These are phyloP conservation scores for Diaporthe sp. DNA, from an alignment of 2,329 filamentous ascomycete genomes.

Conservation along the genomic window DNA sequence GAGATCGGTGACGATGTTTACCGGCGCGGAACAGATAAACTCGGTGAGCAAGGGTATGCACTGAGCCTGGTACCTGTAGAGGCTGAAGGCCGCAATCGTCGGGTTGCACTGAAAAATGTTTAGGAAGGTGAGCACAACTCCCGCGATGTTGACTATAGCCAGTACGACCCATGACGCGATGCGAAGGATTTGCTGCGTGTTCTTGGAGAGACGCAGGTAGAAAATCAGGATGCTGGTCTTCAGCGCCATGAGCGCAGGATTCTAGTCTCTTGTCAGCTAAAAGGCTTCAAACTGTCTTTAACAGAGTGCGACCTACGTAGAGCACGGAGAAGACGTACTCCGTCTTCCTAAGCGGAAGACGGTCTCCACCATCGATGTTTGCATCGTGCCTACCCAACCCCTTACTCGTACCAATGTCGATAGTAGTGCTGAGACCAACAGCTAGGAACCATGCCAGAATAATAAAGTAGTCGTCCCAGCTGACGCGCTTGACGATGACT, in stretches of 20 bases:
- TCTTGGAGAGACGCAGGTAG: conserved; percentile 85
- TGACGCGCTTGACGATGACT: conserved; percentile 78
- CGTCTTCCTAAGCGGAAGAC: conserved; percentile 65
- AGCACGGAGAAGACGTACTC: conserved; percentile 76
- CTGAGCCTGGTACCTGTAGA: conserved; percentile 48
- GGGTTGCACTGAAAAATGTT: conserved; percentile 91
- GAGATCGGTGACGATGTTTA: conserved; percentile 93
- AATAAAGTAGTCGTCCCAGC: conserved; percentile 86
- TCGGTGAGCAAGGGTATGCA: conserved; percentile 73
- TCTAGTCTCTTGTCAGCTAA: conserved; percentile 62
- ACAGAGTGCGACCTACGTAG: conserved; percentile 60
- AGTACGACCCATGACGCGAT: conserved; percentile 86
- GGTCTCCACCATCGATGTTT: conserved; percentile 66
- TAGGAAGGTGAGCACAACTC: conserved; percentile 83
- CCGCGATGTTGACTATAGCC: conserved; percentile 81
- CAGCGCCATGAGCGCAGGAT: conserved; percentile 89
- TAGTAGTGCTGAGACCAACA: conserved; percentile 75
- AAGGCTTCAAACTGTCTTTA: neutral
- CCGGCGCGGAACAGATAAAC: conserved; percentile 81
- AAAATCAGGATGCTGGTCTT: conserved; percentile 95
- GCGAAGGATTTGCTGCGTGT: conserved; percentile 80
- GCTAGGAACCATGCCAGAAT: conserved; percentile 81
- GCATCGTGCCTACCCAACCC: conserved; percentile 78
- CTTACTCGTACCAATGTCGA: conserved; percentile 72
- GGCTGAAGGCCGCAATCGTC: conserved; percentile 75